phyloP scores from a whole-genome alignment of 2,329 filamentous ascomycete genomes.

The Alternaria sp. region DNA sequence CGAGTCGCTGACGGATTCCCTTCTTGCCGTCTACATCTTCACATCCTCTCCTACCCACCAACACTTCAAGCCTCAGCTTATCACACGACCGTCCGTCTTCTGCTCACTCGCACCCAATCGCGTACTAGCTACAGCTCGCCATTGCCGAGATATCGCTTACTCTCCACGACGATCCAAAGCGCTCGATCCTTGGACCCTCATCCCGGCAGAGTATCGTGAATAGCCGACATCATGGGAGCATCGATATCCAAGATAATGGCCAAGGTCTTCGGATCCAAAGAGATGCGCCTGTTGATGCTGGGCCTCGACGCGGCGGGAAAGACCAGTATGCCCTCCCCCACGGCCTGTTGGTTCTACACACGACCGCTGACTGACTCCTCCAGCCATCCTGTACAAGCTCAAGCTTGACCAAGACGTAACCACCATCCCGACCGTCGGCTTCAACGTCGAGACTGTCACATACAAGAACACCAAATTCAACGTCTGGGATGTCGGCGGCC shows the following conservation, averaged over 20 bases:
- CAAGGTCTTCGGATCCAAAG: conserved; percentile 99
- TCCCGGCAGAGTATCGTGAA: conserved; percentile 11
- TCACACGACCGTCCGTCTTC: background rate
- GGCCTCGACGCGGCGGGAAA: conserved; percentile 97
- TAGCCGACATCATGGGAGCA: conserved; percentile 77
- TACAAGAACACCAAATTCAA: conserved; percentile 99
- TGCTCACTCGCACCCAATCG: conserved; percentile 7
- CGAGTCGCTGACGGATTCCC: conserved; percentile 4
- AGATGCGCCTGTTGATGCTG: conserved; percentile 98
- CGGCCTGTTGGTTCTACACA: background rate
- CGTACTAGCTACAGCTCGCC: conserved; percentile 8
- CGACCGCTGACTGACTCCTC: conserved; percentile 26
- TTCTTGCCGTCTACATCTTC: conserved; percentile 6
- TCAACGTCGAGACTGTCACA: conserved; percentile 99
- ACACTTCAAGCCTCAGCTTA: background rate
- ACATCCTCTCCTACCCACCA: background rate
- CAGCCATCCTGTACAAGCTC: conserved; percentile 97
- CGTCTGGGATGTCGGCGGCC: conserved; percentile 99
- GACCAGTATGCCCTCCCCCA: conserved; percentile 67
- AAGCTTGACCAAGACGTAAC: conserved; percentile 99
- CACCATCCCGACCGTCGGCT: conserved; percentile 98
- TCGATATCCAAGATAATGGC: conserved; percentile 94
- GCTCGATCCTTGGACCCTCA: background rate
- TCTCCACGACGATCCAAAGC: background rate
- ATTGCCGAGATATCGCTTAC: conserved; percentile 4